phyloP scores from a whole-genome alignment of 306 rosid genomes.

The Acacia confusa region DNA sequence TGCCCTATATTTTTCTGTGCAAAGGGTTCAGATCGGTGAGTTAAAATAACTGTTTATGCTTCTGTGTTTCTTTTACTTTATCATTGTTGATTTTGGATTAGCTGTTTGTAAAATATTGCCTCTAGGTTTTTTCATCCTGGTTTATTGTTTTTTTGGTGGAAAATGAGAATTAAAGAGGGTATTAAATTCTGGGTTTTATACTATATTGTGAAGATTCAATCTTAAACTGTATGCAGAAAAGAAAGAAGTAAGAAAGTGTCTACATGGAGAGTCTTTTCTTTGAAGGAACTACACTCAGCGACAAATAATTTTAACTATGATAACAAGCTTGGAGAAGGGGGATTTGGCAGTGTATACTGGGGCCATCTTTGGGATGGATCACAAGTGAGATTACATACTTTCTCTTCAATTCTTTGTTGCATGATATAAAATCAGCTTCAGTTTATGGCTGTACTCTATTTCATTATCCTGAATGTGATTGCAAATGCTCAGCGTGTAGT shows the following conservation, averaged over 20 bases:
- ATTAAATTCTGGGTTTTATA: slow-evolving; percentile 37
- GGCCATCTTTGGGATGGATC: slow-evolving; percentile 99
- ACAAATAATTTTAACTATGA: slow-evolving; percentile 96
- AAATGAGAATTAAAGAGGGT: slow-evolving; percentile 15
- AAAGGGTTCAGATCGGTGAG: slow-evolving; percentile 74
- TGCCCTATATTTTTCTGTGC: slow-evolving; percentile 66
- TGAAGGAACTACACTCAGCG: slow-evolving; percentile 92
- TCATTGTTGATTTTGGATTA: slow-evolving; percentile 16
- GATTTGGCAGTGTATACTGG: slow-evolving; percentile 98
- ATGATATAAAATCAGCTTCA: slow-evolving; percentile 3
- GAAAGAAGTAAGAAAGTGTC: slow-evolving; percentile 77
- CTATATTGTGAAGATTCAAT: slow-evolving; percentile 16
- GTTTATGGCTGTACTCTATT: slow-evolving; percentile 11
- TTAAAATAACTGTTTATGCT: neutral
- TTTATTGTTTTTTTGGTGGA: slow-evolving; percentile 6
- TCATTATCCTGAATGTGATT: neutral
- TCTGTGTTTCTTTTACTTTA: slow-evolving; percentile 15
- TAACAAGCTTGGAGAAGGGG: slow-evolving; percentile 99
- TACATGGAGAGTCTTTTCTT: slow-evolving; percentile 87
- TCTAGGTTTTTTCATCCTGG: neutral
- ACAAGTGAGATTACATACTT: slow-evolving; percentile 51
- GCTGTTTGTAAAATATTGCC: slow-evolving; percentile 11
- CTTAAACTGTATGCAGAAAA: slow-evolving; percentile 52
- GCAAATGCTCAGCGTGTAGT: neutral
- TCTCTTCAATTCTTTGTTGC: neutral